A percentile compares a stretch with the other conserved stretches of the same genome.
These are phyloP conservation scores for Arabidopsis arenosa DNA, from an alignment of 345 rosid genomes.

Conservation along the genomic window DNA sequence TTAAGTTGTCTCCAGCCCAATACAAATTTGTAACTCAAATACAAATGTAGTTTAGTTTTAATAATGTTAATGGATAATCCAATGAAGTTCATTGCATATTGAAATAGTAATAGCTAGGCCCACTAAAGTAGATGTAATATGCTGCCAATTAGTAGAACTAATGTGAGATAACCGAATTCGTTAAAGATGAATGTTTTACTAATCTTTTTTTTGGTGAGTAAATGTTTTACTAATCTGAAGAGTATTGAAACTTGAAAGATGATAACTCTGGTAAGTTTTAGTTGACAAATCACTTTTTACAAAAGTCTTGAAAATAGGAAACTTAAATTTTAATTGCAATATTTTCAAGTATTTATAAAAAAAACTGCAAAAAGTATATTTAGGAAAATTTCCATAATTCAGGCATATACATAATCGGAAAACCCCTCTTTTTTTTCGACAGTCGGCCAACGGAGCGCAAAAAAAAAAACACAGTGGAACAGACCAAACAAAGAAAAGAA, in stretches of 20 bases:
- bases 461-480: background rate
- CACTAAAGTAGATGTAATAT: background rate
- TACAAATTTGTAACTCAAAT: background rate
- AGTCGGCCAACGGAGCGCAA: background rate
- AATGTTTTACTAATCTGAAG: background rate
- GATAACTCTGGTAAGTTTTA: too few relatives aligned
- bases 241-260: background rate
- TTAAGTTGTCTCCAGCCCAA: background rate
- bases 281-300: too few relatives aligned
- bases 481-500: conserved; percentile 26
- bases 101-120: background rate
- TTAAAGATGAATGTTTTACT: background rate
- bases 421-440: too few relatives aligned
- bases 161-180: background rate
- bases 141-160: too few relatives aligned
- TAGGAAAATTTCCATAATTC: too few relatives aligned
- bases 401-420: too few relatives aligned
- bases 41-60: background rate
- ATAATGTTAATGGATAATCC: background rate
- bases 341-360: too few relatives aligned
- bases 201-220: too few relatives aligned
- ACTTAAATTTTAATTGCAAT: background rate
- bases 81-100: background rate
- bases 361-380: too few relatives aligned
- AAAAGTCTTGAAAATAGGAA: too few relatives aligned